Base-by-base conservation (phyloP, 148 eudicot genomes). In the Rhododendron vialii region DNA sequence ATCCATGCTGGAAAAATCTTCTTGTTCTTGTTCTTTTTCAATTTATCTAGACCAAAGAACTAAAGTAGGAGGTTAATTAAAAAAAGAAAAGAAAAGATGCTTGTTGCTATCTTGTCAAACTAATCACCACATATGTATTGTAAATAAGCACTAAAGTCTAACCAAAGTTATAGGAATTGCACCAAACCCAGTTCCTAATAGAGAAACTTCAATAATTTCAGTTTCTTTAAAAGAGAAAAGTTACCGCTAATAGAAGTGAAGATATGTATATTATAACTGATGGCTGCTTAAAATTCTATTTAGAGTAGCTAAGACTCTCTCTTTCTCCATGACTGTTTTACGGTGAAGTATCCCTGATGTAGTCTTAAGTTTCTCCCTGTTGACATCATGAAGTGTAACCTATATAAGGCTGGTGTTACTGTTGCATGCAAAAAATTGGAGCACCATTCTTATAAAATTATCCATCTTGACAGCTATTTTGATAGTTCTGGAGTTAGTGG, bases 401-500 rank as follows among this genome's bases (percentile, higher is more conserved):
- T 69, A 28, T 30, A 5, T 26, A 69, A 69, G 35, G 15, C 15
- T 11, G 14, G 75, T 69, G 75, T 13, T 67, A 28, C 35, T 26
- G 17, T 67, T 69, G 38, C 38, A 11, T 69, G 18, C 18, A 11
- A 28, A 69, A 69, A 65, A n/a, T 65, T 65, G 13, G 36, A 13
- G 36, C 75, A 28, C 14, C 30, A 69, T 69, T 13, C 17, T 69
- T 30, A 69, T 1, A 69, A 69, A 28, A 5, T 86, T 85, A 61
- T 79, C 80, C 55, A 73, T 61, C 79, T 86, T 90, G 85, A 69
- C 88, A 95, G 98, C 85, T 94, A 91, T 87, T 67, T 92, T 43
- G 92, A 84, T 88, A 94, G 98, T 84, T 86, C 96, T 88, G 98
- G 98, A 83, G 86, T 95, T 51, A 92, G 94, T 87, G 98, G 98